phyloP scores from a whole-genome alignment of 2,329 filamentous ascomycete genomes.

The Dactylellina haptotyla region DNA sequence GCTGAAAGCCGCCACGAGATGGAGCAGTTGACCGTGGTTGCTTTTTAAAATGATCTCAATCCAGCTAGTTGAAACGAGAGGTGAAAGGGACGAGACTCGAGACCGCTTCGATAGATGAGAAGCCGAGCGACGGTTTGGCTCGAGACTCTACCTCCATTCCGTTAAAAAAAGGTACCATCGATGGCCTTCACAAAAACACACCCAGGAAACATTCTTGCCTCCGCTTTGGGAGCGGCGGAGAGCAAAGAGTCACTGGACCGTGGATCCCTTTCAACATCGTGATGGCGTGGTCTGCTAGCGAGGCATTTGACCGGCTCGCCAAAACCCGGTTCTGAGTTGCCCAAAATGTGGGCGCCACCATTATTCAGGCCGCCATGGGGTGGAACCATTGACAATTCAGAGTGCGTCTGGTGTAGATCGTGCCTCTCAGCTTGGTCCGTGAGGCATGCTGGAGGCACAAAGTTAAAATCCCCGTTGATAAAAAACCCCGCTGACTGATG shows the following conservation, averaged over 20 bases:
- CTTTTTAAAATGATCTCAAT: slow-evolving; percentile 22
- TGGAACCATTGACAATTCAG: slow-evolving; percentile 14
- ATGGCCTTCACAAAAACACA: not conserved
- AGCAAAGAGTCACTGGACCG: not conserved
- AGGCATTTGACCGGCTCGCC: not conserved
- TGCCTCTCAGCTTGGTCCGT: no score
- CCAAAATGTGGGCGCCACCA: slow-evolving; percentile 23
- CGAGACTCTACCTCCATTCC: not conserved
- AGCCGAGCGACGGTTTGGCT: not conserved
- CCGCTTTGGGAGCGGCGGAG: not conserved
- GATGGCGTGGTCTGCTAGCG: slow-evolving; percentile 8
- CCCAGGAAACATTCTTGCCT: not conserved
- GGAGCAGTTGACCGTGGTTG: slow-evolving; percentile 13
- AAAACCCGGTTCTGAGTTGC: slow-evolving; percentile 24
- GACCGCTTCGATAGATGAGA: not conserved
- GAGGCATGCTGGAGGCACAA: no score
- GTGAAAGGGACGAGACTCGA: slow-evolving; percentile 6
- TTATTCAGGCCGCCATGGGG: slow-evolving; percentile 16
- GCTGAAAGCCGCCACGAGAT: slow-evolving; percentile 32
- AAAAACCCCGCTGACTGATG: no score
- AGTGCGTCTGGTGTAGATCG: no score
- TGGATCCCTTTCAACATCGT: not conserved
- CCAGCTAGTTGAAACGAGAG: slow-evolving; percentile 41
- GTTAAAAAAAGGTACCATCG: not conserved
- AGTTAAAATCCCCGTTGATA: no score